Conservation (phyloP, 108 stramenopile genomes). For the Discostella stelligeroides region DNA sequence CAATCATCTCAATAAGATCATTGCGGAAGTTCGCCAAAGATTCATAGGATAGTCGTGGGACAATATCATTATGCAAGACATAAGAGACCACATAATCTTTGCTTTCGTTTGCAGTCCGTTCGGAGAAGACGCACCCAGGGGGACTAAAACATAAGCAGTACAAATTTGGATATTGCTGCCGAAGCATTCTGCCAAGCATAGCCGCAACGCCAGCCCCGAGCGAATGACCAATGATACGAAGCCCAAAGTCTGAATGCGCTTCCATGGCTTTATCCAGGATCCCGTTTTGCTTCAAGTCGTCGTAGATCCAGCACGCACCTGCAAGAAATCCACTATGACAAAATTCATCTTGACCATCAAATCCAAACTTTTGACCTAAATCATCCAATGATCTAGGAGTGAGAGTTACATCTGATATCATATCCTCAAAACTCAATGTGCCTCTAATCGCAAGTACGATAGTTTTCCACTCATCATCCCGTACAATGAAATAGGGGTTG, state of each 20-base stretch:
- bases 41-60: conserved; percentile 78
- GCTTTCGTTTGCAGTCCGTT: conserved; percentile 64
- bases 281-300: conserved; percentile 73
- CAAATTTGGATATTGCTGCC: conserved; percentile 69
- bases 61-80: conserved; percentile 85
- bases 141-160: conserved; percentile 81
- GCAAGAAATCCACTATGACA: conserved; percentile 86
- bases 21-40: conserved; percentile 73
- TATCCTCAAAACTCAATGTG: conserved; percentile 93
- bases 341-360: conserved; percentile 76
- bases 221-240: conserved; percentile 90
- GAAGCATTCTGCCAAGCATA: conserved; percentile 83
- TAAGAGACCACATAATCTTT: conserved; percentile 53
- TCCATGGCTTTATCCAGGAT: conserved; percentile 59
- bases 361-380: conserved; percentile 80
- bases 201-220: conserved; percentile 91
- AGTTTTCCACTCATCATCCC: conserved; percentile 83
- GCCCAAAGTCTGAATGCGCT: conserved; percentile 57
- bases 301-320: conserved; percentile 80
- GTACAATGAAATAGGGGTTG: conserved; percentile 87
- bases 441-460: conserved; percentile 94
- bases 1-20: conserved; percentile 83
- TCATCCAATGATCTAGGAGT: conserved; percentile 77
- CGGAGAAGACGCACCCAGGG: conserved; percentile 86
- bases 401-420: conserved; percentile 88